Percentiles rank a stretch among this genome's conserved stretches.
These are phyloP conservation scores for Odontarrhena argentea DNA, from an alignment of 345 rosid genomes.

Conservation along the genomic window DNA sequence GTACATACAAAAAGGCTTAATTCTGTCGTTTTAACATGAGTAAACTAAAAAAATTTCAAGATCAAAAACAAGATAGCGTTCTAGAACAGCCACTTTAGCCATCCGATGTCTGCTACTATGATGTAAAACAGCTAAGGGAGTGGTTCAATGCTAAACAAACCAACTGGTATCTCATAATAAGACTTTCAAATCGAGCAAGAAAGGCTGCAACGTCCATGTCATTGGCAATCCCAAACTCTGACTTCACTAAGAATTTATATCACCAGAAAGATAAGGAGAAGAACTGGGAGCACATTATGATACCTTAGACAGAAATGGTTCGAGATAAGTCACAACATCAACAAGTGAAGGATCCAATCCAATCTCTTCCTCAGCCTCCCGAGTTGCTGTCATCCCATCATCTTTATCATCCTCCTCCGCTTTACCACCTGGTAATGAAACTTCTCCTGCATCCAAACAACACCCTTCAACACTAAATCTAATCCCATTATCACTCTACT, in stretches of 20 bases:
- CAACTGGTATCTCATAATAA: neutral
- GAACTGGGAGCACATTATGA: neutral
- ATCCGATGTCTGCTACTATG: constrained; percentile 6
- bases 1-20: constrained; percentile 2
- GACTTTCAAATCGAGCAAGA: neutral
- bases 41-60: neutral
- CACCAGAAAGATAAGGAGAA: constrained; percentile 20
- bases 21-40: neutral
- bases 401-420: constrained; percentile 67
- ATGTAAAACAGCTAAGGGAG: neutral
- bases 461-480: neutral
- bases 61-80: neutral
- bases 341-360: constrained; percentile 73
- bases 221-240: neutral
- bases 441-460: constrained; percentile 61
- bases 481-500: too few species aligned
- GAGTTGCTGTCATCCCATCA: constrained; percentile 67
- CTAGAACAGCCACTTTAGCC: constrained; percentile 2
- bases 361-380: constrained; percentile 76
- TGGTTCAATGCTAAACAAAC: constrained; percentile 11
- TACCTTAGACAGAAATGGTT: constrained; percentile 96
- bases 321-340: constrained; percentile 63
- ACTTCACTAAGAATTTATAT: constrained; percentile 5
- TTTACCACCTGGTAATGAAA: constrained; percentile 83
- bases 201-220: neutral